These are phyloP conservation scores for Cladosporium colombiae DNA, from an alignment of 2,329 filamentous ascomycete genomes.

Conservation along the genomic window DNA sequence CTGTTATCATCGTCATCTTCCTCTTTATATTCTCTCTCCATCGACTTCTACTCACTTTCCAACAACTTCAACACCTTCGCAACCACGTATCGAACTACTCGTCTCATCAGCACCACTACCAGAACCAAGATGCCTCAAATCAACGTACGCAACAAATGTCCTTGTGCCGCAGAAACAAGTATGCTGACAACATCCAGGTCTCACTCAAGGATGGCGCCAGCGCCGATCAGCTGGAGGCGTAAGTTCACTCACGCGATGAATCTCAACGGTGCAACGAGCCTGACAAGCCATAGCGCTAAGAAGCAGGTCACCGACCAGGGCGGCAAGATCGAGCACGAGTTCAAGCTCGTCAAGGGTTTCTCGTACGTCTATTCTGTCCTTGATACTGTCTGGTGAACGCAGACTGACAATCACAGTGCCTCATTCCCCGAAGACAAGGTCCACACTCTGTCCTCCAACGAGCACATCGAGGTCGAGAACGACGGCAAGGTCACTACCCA, in stretches of 20 bases:
- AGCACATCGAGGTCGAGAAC: slow-evolving; percentile 76
- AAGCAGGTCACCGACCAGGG: slow-evolving; percentile 72
- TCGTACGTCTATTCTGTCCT: slow-evolving; percentile 61
- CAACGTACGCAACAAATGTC: slow-evolving; percentile 30
- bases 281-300: slow-evolving; percentile 63
- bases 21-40: background rate
- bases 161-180: background rate
- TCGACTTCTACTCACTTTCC: background rate
- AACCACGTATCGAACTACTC: slow-evolving; percentile 13
- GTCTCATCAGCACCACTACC: slow-evolving; percentile 8
- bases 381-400: background rate
- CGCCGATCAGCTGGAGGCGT: slow-evolving; percentile 68
- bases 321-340: slow-evolving; percentile 81
- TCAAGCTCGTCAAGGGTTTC: slow-evolving; percentile 87
- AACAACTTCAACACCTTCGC: background rate
- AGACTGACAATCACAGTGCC: slow-evolving; percentile 58
- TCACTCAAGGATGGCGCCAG: slow-evolving; percentile 74
- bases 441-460: slow-evolving; percentile 64
- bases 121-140: slow-evolving; percentile 30
- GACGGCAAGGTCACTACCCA: slow-evolving; percentile 72
- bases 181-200: slow-evolving; percentile 58
- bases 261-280: background rate
- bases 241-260: slow-evolving; percentile 33
- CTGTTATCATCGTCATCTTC: slow-evolving; percentile 11
- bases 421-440: slow-evolving; percentile 69